Base-by-base conservation (phyloP, 1,139 yeast species). In the Sugiyamaella neomexicana region DNA sequence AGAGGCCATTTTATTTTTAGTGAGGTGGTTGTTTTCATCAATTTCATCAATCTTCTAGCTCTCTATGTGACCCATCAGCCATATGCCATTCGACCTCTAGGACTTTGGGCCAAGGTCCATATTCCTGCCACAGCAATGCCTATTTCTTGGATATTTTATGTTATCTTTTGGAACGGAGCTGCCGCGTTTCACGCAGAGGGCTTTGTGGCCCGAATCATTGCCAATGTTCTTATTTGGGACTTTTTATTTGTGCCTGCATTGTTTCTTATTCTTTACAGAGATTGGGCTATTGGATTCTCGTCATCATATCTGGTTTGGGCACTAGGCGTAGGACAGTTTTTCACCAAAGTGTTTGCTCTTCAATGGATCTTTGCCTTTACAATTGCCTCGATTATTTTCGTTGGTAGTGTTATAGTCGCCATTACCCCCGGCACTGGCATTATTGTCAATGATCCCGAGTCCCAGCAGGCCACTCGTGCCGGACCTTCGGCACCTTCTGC, bases 311-410 rank as follows among this genome's bases (percentile, higher is more conserved):
- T 87, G 61, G 74, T 78, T 59, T 77, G 85, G 60, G 91, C 87
- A 32, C 69, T 87, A 47, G 93, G 83, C 2, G 74, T 85, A 52
- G 85, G 86, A 55, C 96, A 87, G 71, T 68, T 87, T 57, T 76
- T 83, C 65, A 79, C 82, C 54, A 85, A 81, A 72, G 74, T 80
- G 31, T 78, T 87, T 73, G 93, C 93, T 2, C 76, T 87, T 58
- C 95, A 87, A 72, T 88, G 95, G 95, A 81, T 85, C 60, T 87
- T 87, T 73, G 95, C 90, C 8, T 82, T 85, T 61, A 70, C 79
- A 54, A 86, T 86, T 60, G 73, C 86, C 12, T 83, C 80, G 10
- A 53, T 75, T 16, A 77, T 85, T 67, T 75, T 81, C 56, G 63
- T 82, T 27, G 67, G 77, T 53, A 75, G 84, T 17, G 57, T 80